A percentile compares a stretch with the other conserved stretches of the same genome.
Conservation (phyloP, 164 flowering plant species). For the Aristolochia fimbriata region DNA sequence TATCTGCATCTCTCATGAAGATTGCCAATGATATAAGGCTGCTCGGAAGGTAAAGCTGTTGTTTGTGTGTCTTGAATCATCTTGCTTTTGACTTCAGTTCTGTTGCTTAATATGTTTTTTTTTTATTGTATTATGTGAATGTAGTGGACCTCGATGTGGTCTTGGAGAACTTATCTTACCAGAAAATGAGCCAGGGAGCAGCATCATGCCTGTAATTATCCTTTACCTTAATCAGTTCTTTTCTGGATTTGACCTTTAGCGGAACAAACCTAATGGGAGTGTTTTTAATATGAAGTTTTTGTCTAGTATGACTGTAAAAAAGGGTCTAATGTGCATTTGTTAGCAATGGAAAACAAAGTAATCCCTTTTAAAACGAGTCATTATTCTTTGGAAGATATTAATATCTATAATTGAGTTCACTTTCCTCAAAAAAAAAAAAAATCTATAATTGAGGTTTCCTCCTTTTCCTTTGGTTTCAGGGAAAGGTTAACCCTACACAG, state of each 20-base stretch:
- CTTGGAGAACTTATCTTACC: conserved; percentile 98
- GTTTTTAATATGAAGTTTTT: too few relatives aligned
- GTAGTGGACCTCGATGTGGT: conserved; percentile 98
- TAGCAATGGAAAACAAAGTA: too few relatives aligned
- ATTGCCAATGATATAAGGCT: conserved; percentile 90
- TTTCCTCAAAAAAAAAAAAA: too few relatives aligned
- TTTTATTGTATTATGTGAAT: not conserved
- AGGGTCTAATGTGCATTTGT: too few relatives aligned
- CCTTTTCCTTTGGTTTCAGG: conserved; percentile 40
- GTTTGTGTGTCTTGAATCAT: not conserved
- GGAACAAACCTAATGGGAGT: too few relatives aligned
- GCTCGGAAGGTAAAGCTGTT: conserved; percentile 60
- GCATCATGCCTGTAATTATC: conserved; percentile 89
- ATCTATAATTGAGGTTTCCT: not conserved
- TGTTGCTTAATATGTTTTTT: not conserved
- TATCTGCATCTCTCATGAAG: conserved; percentile 88
- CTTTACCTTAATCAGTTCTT: not conserved
- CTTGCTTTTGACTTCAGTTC: not conserved
- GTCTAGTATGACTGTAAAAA: too few relatives aligned
- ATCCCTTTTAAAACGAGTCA: not conserved
- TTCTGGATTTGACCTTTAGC: too few relatives aligned
- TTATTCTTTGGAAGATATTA: not conserved
- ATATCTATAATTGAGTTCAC: not conserved
- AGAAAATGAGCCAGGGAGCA: conserved; percentile 99
- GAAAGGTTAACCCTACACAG: conserved; percentile 97